phyloP scores from a whole-genome alignment of 106 monocot genomes.

The Dendrobium officinale region DNA sequence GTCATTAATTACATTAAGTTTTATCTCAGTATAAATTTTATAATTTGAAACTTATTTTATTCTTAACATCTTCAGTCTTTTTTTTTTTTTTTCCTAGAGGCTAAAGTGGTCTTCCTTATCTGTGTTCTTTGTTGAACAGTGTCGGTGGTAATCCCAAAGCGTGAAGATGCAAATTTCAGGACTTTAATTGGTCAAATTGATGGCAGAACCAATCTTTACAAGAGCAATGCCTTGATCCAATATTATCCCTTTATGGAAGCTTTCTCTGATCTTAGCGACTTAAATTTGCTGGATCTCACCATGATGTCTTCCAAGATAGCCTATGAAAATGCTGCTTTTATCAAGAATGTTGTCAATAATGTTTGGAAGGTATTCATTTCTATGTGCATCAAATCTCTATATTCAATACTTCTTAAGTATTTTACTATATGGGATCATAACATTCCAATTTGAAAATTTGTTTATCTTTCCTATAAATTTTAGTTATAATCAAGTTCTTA shows the following conservation, averaged over 20 bases:
- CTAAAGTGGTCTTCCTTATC: too few relatives aligned
- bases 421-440: too few relatives aligned
- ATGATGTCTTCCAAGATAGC: conserved; percentile 15
- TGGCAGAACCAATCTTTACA: background rate
- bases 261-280: background rate
- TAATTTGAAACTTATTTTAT: too few relatives aligned
- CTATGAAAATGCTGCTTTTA: conserved; percentile 11
- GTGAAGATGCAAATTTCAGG: background rate
- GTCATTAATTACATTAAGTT: too few relatives aligned
- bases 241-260: background rate
- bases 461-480: too few relatives aligned
- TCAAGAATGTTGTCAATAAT: background rate
- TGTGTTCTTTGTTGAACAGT: background rate
- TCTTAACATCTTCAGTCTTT: too few relatives aligned
- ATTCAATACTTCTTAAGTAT: too few relatives aligned
- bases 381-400: too few relatives aligned
- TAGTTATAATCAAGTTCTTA: too few relatives aligned
- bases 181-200: conserved; percentile 3
- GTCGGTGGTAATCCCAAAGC: background rate
- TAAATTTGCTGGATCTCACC: background rate
- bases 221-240: background rate
- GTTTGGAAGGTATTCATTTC: background rate
- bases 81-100: too few relatives aligned
- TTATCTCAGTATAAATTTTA: too few relatives aligned
- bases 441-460: too few relatives aligned